Conservation (phyloP, 768 basidiomycete genomes). For the Multifurca ochricompacta region DNA sequence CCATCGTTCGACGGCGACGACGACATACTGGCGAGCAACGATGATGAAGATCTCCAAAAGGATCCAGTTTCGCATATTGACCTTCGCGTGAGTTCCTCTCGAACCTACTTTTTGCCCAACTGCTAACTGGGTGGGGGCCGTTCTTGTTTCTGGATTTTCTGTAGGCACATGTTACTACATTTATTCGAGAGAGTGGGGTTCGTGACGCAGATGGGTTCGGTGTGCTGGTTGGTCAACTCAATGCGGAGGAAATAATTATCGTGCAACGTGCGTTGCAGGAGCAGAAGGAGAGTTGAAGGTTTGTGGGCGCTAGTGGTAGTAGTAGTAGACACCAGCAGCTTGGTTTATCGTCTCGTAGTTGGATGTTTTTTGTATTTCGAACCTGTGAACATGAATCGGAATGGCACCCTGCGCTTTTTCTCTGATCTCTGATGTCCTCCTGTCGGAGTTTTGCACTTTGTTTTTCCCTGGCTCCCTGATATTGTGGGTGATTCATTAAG, state of each 20-base stretch:
- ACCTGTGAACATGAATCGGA: background rate
- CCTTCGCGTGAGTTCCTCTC: constrained; percentile 42
- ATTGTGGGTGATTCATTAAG: no score
- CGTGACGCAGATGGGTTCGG: constrained; percentile 58
- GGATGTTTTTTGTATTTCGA: constrained; percentile 24
- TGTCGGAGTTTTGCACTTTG: no score
- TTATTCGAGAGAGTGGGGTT: constrained; percentile 61
- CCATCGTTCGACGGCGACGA: constrained; percentile 65
- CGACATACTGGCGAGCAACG: constrained; percentile 60
- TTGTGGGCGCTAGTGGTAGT: background rate
- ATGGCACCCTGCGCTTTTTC: no score
- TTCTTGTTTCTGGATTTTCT: background rate
- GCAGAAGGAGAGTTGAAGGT: constrained; percentile 6
- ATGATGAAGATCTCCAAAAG: constrained; percentile 80
- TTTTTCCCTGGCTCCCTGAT: no score
- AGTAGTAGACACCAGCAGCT: background rate
- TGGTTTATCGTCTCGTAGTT: background rate
- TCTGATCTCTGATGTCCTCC: no score
- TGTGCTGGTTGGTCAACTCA: constrained; percentile 54
- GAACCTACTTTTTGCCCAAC: background rate
- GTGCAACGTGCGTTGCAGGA: constrained; percentile 35
- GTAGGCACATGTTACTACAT: constrained; percentile 61
- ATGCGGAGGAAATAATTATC: constrained; percentile 64
- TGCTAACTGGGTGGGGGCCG: background rate
- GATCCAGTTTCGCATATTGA: constrained; percentile 87